Evolutionary conservation across 1,284 basidiomycete species (phyloP), one percentile per base, ranked within the genome.

Genomic region (Hypsizygus ulmarius): DNA sequence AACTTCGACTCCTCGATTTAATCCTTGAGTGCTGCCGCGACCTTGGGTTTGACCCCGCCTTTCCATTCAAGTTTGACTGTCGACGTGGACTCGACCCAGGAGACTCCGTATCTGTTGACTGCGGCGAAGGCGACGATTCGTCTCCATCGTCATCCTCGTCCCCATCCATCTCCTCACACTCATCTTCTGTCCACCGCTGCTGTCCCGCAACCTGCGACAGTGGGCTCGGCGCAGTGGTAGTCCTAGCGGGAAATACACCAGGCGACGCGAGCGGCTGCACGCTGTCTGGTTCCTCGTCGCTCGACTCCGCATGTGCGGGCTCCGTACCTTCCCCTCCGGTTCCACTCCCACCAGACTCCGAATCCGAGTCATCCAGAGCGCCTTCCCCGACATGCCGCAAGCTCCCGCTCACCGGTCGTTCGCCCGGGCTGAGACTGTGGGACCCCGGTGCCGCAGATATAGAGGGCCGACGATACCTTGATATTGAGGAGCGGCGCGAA

Each of bases 361-460:
- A 84, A 64, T 88, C 86, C 0, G 84, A 88, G 59, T 88, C 85
- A 52, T 85, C 82, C 8, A 90, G 65, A 2, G 84, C 84, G 16
- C 88, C 87, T 58, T 89, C 87, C 9, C 87, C 88, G 2, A 85
- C 78, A 55, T 87, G 78, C 2, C 77, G 69, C 28, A 78, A 64
- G 48, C 72, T 81, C 27, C 50, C 54, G 39, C 56, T 64, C 14
- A 59, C 48, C 1, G 47, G 53, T 38, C 53, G 54, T 48, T 59
- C 59, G 63, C 72, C 7, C 12, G 71, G 68, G 54, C 73, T 77
- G 6, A 65, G 50, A 47, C 65, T 72, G 28, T 68, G 58, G n/a
- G 49, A 36, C 29, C 53, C 52, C 8, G 57, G 46, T 21, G 51
- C 43, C 3, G 7, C 21, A 30, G 64, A 60, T 25, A 62, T 44